phyloP scores from a whole-genome alignment of 176 grass and related monocot genomes.

The Thinopyrum elongatum region DNA sequence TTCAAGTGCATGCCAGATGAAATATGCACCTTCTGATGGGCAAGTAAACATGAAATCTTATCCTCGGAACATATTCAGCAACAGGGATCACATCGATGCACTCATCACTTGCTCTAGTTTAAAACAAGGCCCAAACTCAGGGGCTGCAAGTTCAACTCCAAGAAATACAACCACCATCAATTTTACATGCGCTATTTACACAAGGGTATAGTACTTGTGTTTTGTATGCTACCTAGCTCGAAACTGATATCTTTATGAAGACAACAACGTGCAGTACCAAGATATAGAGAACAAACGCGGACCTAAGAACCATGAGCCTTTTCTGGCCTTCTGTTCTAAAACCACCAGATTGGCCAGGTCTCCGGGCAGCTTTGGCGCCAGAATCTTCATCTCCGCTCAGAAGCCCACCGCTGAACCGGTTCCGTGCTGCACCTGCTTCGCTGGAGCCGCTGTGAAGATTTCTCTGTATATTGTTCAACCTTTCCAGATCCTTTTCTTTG shows the following conservation, averaged over 20 bases:
- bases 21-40: background rate
- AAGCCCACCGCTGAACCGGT: slow-evolving; percentile 41
- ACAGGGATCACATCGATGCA: background rate
- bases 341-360: slow-evolving; percentile 23
- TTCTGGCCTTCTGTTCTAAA: slow-evolving; percentile 58
- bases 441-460: slow-evolving; percentile 32
- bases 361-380: slow-evolving; percentile 40
- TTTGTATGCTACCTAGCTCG: background rate
- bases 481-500: slow-evolving; percentile 87
- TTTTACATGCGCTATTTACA: slow-evolving; percentile 34
- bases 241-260: slow-evolving; percentile 90
- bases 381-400: slow-evolving; percentile 28
- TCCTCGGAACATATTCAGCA: background rate
- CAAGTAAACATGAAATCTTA: background rate
- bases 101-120: background rate
- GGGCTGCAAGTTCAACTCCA: background rate
- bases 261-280: slow-evolving; percentile 81
- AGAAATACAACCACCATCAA: background rate
- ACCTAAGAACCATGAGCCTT: slow-evolving; percentile 74
- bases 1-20: background rate
- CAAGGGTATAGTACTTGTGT: background rate
- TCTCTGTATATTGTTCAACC: slow-evolving; percentile 47
- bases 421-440: slow-evolving; percentile 46
- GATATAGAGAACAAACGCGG: slow-evolving; percentile 80
- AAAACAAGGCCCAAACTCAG: background rate